Conservation (phyloP, 495 filamentous ascomycete species). For the Penicillium manginii region DNA sequence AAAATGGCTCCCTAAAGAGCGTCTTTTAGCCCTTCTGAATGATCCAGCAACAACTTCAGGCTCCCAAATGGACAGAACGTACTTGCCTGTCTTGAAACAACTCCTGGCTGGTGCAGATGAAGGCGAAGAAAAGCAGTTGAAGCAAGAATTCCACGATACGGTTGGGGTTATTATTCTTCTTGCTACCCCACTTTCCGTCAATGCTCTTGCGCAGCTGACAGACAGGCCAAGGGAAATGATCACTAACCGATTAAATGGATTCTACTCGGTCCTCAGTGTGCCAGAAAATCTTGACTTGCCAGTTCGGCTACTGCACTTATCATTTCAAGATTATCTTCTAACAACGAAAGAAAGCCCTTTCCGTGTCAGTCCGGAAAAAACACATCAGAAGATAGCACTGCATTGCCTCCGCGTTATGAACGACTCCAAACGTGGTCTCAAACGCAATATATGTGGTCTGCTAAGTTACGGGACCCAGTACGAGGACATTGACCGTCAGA, state of each 20-base stretch:
- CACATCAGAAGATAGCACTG: too few relatives aligned
- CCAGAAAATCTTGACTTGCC: constrained; percentile 12
- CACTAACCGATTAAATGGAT: constrained; percentile 11
- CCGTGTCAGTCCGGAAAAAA: too few relatives aligned
- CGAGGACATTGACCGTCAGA: too few relatives aligned
- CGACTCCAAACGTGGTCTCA: too few relatives aligned
- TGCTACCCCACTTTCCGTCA: constrained; percentile 25
- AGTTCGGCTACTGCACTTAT: constrained; percentile 28
- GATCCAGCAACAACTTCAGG: constrained; percentile 16
- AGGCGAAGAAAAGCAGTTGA: neutral
- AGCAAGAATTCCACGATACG: constrained; percentile 24
- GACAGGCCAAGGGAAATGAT: constrained; percentile 13
- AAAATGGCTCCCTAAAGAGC: constrained; percentile 1
- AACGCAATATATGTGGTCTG: too few relatives aligned
- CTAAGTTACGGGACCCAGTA: too few relatives aligned
- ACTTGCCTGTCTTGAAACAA: constrained; percentile 26
- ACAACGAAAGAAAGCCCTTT: too few relatives aligned
- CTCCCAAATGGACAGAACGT: constrained; percentile 26
- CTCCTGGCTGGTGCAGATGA: constrained; percentile 19
- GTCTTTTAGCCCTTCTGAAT: constrained; percentile 24
- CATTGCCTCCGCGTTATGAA: too few relatives aligned
- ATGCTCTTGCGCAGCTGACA: constrained; percentile 11
- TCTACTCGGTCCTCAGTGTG: constrained; percentile 28
- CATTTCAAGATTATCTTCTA: constrained; percentile 33
- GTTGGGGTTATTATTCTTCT: constrained; percentile 32